phyloP scores from a whole-genome alignment of 192 early-diverging fungal genomes.

The Pilaira anomala region DNA sequence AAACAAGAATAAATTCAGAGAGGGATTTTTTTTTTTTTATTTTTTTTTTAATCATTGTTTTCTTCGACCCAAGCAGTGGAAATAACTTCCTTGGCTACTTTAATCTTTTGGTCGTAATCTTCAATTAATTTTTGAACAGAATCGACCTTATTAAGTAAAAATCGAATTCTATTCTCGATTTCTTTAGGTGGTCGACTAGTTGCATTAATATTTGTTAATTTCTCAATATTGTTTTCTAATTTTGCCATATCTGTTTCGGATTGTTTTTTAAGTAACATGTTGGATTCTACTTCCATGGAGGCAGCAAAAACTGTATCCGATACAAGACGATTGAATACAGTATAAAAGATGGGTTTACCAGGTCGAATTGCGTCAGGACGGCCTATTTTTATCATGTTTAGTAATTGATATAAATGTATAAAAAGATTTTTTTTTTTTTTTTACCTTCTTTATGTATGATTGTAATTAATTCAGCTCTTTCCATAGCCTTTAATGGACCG shows the following conservation, averaged over 20 bases:
- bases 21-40: neutral
- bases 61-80: conserved; percentile 18
- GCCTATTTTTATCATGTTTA: conserved; percentile 42
- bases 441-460: conserved; percentile 73
- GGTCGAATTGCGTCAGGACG: conserved; percentile 77
- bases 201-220: conserved; percentile 51
- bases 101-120: conserved; percentile 25
- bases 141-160: conserved; percentile 21
- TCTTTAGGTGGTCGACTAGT: conserved; percentile 54
- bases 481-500: conserved; percentile 76
- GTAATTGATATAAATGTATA: too few species aligned
- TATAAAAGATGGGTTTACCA: conserved; percentile 78
- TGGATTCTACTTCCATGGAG: conserved; percentile 74
- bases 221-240: conserved; percentile 59
- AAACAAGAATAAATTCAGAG: neutral
- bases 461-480: conserved; percentile 84
- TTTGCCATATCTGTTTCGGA: conserved; percentile 59
- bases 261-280: conserved; percentile 53
- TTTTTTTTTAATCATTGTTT: conserved; percentile 3
- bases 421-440: too few species aligned
- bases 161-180: conserved; percentile 34
- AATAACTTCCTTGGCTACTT: conserved; percentile 20
- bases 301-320: conserved; percentile 69
- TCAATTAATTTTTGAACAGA: conserved; percentile 21
- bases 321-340: conserved; percentile 76